Base-by-base conservation (phyloP, 2,329 filamentous ascomycete genomes). In the Pseudocercospora cruenta region DNA sequence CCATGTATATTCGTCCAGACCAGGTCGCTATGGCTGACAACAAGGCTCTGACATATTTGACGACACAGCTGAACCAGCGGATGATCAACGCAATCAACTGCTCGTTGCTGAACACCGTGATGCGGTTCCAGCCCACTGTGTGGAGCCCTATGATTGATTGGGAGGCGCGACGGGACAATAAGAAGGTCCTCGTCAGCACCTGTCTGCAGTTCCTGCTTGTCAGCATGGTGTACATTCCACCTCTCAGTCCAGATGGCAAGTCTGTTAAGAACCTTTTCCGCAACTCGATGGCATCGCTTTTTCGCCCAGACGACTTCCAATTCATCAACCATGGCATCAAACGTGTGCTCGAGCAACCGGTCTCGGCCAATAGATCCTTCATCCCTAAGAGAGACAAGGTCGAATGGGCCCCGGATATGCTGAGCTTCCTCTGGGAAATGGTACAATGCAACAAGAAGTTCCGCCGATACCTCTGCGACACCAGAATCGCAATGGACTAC, bases 371-470 rank as follows among this genome's bases (percentile, higher is more conserved):
- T 94, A 0, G 63, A 12, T 97, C 97, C 77, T 87, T 97, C 1
- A 93, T 94, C 0, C 92, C 93, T 4, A 90, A 90, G 45, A 92
- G 96, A 73, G 87, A 90, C 57, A 87, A 91, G 0, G 83, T 92
- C 60, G 92, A 92, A 75, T 96, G 94, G 85, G 93, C 94, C 0
- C 94, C 95, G 1, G 95, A 99, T 79, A 96, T 96, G 82, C 89
- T 98, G 63, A 95, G 97, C 86, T 85, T 99, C 1, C 97, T 98
- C 76, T 99, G 95, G 95, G 95, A 99, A 81, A 88, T 93, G 43
- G 88, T 95, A 4, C 95, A 99, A 79, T 97, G 94, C 85, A 99
- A 99, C 81, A 98, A 97, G 80, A 87, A 94, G 66, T 99, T 99
- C 81, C 87, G 95, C 33, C 93, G 93, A 1, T 99, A 97, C 79